These are phyloP conservation scores for Herpetospermum pedunculosum DNA, from an alignment of 306 rosid species.

Conservation along the genomic window DNA sequence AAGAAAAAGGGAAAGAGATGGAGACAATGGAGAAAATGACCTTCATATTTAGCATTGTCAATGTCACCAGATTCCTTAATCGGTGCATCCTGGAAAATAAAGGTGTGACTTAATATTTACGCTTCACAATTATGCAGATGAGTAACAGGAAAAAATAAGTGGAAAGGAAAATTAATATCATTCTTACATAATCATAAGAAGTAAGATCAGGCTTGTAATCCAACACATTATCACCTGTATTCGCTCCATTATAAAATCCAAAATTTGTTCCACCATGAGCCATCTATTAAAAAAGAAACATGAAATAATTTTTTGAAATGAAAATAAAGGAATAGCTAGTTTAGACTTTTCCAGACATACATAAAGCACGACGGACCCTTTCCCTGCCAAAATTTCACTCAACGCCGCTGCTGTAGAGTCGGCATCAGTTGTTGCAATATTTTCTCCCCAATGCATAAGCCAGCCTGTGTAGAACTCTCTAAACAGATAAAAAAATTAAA, in stretches of 20 bases:
- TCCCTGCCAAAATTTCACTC: conserved; percentile 53
- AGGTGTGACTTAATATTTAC: neutral
- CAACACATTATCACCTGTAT: conserved; percentile 45
- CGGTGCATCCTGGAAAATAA: conserved; percentile 74
- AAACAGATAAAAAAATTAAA: conserved; percentile 26
- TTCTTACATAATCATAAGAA: conserved; percentile 83
- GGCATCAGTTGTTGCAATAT: conserved; percentile 55
- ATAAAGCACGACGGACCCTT: conserved; percentile 85
- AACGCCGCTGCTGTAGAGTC: conserved; percentile 59
- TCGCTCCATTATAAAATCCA: conserved; percentile 89
- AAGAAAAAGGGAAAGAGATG: neutral
- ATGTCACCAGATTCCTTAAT: conserved; percentile 83
- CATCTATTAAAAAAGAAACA: conserved; percentile 44
- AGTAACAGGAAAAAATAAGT: neutral
- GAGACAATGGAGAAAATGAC: conserved; percentile 20
- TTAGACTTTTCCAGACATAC: conserved; percentile 26
- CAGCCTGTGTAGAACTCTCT: conserved; percentile 96
- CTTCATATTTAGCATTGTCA: conserved; percentile 67
- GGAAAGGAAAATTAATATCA: neutral
- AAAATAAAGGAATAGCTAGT: conserved; percentile 7
- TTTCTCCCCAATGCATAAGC: conserved; percentile 98
- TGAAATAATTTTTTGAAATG: conserved; percentile 14
- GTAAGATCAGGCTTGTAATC: conserved; percentile 84
- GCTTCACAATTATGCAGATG: neutral
- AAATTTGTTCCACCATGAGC: conserved; percentile 95